Base-by-base conservation (phyloP, 2,329 filamentous ascomycete genomes). In the Diaporthe helianthi region DNA sequence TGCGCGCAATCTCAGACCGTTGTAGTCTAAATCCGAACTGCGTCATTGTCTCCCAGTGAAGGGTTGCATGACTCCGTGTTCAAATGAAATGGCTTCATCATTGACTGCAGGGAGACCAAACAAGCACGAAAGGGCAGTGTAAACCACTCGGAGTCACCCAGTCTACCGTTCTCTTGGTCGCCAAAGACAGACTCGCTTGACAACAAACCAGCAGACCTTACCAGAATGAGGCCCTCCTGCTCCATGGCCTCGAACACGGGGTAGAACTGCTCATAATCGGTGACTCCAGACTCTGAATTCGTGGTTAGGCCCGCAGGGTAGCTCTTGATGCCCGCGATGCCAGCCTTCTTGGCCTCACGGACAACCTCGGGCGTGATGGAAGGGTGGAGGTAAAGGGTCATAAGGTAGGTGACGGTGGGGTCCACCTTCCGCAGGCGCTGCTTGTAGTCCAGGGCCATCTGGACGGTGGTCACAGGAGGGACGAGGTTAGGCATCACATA, bases 161-260 rank as follows among this genome's bases (percentile, higher is more conserved):
- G 6, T 36, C 2, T 17, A 29, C 13, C 5, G 31, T 17, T 61
- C 19, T 47, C 19, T 19, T 47, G 26, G 19, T 36, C 41, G 26
- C 55, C 41, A 17, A 5, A 47, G 12, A 47, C n/a, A 5, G 13
- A 51, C n/a, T n/a, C 15, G 26, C 29, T 41, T 3, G 38, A 29
- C 12, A 4, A n/a, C 19, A 4, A 13, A 33, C 13, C 19, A 15
- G 24, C 46, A 8, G 49, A 6, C n/a, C 65, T 51, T 44, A 67
- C 65, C 31, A 80, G 76, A 22, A 80, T 76, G 77, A 97, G 84
- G 73, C 90, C 89, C 73, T 94, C 88, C 70, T 90, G 83, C 78
- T 97, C 92, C 94, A 98, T 98, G 73, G 93, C 92, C n/a, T 86
- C 87, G 77, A 98, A 97, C 17, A 95, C 92, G 8, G 89, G 87